A percentile compares a stretch with the other conserved stretches of the same genome.
Evolutionary conservation across 2,329 filamentous ascomycete genomes (phyloP).

Genomic region (Neofusicoccum cordaticola): DNA sequence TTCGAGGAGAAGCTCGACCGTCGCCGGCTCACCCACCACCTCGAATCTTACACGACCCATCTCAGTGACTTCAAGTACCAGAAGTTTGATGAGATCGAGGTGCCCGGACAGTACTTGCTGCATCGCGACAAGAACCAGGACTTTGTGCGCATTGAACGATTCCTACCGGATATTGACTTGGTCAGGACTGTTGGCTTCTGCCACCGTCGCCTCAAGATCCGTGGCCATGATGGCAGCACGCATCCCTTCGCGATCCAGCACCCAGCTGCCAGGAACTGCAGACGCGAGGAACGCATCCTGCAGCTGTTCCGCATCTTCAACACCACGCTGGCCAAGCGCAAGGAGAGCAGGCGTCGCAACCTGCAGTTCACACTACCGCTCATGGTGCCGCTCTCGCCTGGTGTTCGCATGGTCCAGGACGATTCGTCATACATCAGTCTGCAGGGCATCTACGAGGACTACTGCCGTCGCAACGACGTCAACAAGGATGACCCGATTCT

Average conservation of each 20-base stretch:
- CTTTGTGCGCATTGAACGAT: constrained; percentile 95
- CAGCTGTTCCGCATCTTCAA: constrained; percentile 98
- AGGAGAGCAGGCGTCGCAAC: constrained; percentile 90
- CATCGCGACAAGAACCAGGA: constrained; percentile 99
- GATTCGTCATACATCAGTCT: constrained; percentile 91
- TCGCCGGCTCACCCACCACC: constrained; percentile 65
- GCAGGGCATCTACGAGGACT: constrained; percentile 94
- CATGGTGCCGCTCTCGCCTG: constrained; percentile 92
- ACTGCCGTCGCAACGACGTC: constrained; percentile 81
- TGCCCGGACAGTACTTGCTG: constrained; percentile 93
- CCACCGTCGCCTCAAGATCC: constrained; percentile 89
- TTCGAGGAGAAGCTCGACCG: constrained; percentile 97
- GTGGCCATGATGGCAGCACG: constrained; percentile 95
- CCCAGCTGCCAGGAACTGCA: constrained; percentile 85
- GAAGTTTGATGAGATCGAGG: constrained; percentile 97
- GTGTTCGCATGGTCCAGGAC: constrained; percentile 93
- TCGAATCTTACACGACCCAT: constrained; percentile 85
- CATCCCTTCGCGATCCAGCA: constrained; percentile 97
- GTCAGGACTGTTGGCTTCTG: constrained; percentile 88
- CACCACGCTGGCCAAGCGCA: constrained; percentile 83
- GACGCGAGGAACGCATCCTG: constrained; percentile 89
- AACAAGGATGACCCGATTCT: constrained; percentile 94
- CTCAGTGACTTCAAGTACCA: constrained; percentile 96
- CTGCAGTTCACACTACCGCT: constrained; percentile 93
- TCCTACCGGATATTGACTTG: constrained; percentile 90